phyloP scores from a whole-genome alignment of 495 filamentous ascomycete species.

The Sporormia fimetaria region DNA sequence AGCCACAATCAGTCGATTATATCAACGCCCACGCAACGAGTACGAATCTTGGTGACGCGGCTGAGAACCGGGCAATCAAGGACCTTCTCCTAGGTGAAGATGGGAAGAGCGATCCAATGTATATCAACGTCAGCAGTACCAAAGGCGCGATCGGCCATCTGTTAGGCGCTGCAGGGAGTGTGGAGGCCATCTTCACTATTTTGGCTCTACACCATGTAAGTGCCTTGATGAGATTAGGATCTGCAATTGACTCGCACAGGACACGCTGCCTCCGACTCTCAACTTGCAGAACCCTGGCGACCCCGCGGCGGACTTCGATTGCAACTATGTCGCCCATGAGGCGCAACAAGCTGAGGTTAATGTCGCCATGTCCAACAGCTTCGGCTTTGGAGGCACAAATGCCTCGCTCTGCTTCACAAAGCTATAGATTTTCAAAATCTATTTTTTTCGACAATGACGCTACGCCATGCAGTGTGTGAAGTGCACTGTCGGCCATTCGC shows the following conservation, averaged over 20 bases:
- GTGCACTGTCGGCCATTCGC: too few relatives aligned
- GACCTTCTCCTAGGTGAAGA: conserved; percentile 61
- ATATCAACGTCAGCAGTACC: conserved; percentile 80
- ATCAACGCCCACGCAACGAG: conserved; percentile 93
- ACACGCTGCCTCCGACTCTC: conserved; percentile 73
- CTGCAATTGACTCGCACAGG: conserved; percentile 40
- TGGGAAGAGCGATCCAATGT: conserved; percentile 46
- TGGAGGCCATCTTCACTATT: conserved; percentile 77
- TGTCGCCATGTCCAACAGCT: conserved; percentile 84
- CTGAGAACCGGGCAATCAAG: conserved; percentile 78
- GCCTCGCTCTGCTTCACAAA: conserved; percentile 73
- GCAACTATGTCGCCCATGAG: conserved; percentile 71
- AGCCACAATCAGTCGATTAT: conserved; percentile 68
- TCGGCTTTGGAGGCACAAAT: conserved; percentile 97
- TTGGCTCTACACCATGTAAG: conserved; percentile 65
- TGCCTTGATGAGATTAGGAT: conserved; percentile 16
- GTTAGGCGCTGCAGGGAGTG: conserved; percentile 77
- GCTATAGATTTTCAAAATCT: conserved; percentile 9
- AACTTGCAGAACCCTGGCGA: conserved; percentile 58
- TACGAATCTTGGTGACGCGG: conserved; percentile 72
- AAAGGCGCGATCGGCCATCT: conserved; percentile 92
- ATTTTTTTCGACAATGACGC: too few relatives aligned
- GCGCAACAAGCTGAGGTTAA: conserved; percentile 60
- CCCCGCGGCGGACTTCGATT: conserved; percentile 51
- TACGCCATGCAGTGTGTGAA: too few relatives aligned